phyloP scores from a whole-genome alignment of 805 yeast genomes.

The Candida oleophila region DNA sequence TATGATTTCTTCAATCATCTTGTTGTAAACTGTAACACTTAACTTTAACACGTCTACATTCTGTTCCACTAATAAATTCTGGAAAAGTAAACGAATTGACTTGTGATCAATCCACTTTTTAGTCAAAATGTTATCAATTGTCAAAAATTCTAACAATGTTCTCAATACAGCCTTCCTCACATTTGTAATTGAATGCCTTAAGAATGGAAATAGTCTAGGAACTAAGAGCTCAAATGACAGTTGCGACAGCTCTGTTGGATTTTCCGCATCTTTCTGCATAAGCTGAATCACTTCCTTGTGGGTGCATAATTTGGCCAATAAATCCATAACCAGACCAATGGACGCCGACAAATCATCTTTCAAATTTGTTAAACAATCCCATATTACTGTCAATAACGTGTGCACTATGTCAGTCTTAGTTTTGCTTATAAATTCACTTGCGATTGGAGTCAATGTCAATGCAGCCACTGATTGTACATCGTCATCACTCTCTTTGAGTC shows the following conservation, averaged over 20 bases:
- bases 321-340: slow-evolving; percentile 93
- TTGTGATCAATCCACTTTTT: slow-evolving; percentile 78
- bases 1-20: slow-evolving; percentile 48
- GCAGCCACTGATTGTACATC: slow-evolving; percentile 98
- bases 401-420: slow-evolving; percentile 52
- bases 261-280: slow-evolving; percentile 53
- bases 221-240: slow-evolving; percentile 64
- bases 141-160: slow-evolving; percentile 74
- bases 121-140: slow-evolving; percentile 48
- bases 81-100: slow-evolving; percentile 74
- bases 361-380: slow-evolving; percentile 83
- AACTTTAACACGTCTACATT: slow-evolving; percentile 66
- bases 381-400: slow-evolving; percentile 64
- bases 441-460: slow-evolving; percentile 85
- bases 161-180: slow-evolving; percentile 87
- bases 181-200: slow-evolving; percentile 89
- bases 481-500: slow-evolving; percentile 75
- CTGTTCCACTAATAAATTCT: slow-evolving; percentile 87
- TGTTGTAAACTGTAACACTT: slow-evolving; percentile 61
- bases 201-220: slow-evolving; percentile 89
- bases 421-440: slow-evolving; percentile 71
- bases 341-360: slow-evolving; percentile 93
- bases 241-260: slow-evolving; percentile 20
- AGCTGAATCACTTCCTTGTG: slow-evolving; percentile 73
- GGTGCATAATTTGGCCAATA: slow-evolving; percentile 82